Evolutionary conservation across 2,329 filamentous ascomycete genomes (phyloP).

Genomic region (Stagonosporopsis rhizophila): DNA sequence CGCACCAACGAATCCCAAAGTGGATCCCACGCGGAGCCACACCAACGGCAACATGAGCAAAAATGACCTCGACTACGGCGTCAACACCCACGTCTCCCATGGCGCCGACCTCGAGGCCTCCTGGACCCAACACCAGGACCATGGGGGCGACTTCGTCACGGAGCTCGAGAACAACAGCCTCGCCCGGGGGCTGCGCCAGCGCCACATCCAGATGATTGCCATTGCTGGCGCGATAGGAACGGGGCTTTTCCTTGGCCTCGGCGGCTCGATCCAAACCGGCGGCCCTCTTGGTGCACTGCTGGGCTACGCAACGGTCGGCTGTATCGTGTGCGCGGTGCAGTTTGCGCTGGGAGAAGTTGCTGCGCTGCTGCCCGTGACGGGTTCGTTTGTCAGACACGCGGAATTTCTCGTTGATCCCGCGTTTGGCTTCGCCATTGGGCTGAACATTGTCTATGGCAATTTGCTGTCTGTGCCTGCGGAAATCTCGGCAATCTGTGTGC

Average conservation of each 20-base stretch:
- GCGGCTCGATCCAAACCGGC: conserved; percentile 59
- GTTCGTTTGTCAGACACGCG: conserved; percentile 59
- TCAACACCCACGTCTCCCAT: conserved; percentile 10
- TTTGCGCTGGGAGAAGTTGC: conserved; percentile 61
- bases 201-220: conserved; percentile 64
- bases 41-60: conserved; percentile 13
- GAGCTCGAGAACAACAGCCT: conserved; percentile 30
- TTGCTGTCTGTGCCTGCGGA: conserved; percentile 54
- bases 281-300: conserved; percentile 62
- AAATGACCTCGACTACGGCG: conserved; percentile 4
- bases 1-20: background rate
- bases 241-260: conserved; percentile 63
- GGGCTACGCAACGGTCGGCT: conserved; percentile 60
- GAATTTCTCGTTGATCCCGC: conserved; percentile 61
- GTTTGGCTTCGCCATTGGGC: conserved; percentile 48
- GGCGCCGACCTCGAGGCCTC: conserved; percentile 15
- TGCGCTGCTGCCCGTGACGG: conserved; percentile 60
- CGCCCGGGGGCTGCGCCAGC: conserved; percentile 48
- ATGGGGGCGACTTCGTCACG: conserved; percentile 19
- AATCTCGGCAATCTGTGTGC: conserved; percentile 36
- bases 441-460: conserved; percentile 67
- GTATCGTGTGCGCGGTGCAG: conserved; percentile 59
- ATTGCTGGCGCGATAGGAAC: conserved; percentile 64
- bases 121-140: conserved; percentile 8
- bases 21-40: background rate